A percentile compares a stretch with the other conserved stretches of the same genome.
These are phyloP conservation scores for Penicillium maclennaniae DNA, from an alignment of 495 filamentous ascomycete genomes.

Conservation along the genomic window DNA sequence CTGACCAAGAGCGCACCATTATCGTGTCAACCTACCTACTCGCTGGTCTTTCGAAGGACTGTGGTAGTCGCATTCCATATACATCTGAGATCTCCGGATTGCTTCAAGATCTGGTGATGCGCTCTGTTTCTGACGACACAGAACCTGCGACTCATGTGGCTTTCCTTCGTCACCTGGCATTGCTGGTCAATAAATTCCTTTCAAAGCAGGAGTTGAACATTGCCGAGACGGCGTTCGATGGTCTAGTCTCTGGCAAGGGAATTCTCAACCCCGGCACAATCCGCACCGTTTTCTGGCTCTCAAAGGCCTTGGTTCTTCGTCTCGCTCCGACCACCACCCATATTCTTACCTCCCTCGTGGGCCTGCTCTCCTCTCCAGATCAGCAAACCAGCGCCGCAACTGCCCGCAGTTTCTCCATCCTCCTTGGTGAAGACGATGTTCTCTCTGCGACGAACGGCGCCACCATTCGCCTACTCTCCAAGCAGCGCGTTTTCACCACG, in stretches of 20 bases:
- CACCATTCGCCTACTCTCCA: slow-evolving; percentile 58
- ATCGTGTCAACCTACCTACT: slow-evolving; percentile 61
- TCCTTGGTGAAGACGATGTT: slow-evolving; percentile 63
- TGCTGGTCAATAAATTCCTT: slow-evolving; percentile 66
- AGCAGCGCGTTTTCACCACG: slow-evolving; percentile 62
- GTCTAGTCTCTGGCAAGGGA: slow-evolving; percentile 30
- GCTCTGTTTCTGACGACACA: slow-evolving; percentile 26
- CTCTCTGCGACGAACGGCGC: slow-evolving; percentile 62
- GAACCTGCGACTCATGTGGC: slow-evolving; percentile 46
- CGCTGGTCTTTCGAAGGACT: slow-evolving; percentile 51
- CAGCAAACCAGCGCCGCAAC: slow-evolving; percentile 41
- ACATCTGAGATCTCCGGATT: slow-evolving; percentile 34
- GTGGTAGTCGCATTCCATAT: slow-evolving; percentile 26
- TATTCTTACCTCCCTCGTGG: slow-evolving; percentile 49
- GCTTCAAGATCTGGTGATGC: slow-evolving; percentile 40
- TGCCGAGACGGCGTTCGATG: slow-evolving; percentile 30
- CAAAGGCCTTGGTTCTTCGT: slow-evolving; percentile 53
- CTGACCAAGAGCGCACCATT: slow-evolving; percentile 45
- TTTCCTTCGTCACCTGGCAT: slow-evolving; percentile 56
- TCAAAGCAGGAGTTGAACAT: slow-evolving; percentile 41
- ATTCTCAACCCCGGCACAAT: slow-evolving; percentile 25
- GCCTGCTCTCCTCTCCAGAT: slow-evolving; percentile 49
- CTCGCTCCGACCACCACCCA: slow-evolving; percentile 44
- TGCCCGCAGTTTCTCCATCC: slow-evolving; percentile 56
- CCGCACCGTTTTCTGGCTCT: slow-evolving; percentile 50